Percentiles rank a stretch among this genome's conserved stretches.
These are phyloP conservation scores for Hymenoscyphus repandus DNA, from an alignment of 2,329 filamentous ascomycete species.

Conservation along the genomic window DNA sequence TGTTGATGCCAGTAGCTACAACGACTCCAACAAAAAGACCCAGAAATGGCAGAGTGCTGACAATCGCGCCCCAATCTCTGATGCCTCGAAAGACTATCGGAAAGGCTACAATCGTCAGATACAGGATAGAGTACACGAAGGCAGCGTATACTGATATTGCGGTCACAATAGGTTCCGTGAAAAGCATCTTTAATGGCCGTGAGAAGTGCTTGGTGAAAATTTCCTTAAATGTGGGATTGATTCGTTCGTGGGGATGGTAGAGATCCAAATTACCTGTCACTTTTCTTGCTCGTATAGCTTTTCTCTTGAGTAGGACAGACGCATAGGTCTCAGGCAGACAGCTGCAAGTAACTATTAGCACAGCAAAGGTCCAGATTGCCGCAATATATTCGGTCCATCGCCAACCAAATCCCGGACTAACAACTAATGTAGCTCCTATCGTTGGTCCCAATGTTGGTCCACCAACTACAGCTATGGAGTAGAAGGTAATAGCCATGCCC, in stretches of 20 bases:
- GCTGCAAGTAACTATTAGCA: constrained; percentile 36
- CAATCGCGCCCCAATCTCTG: constrained; percentile 53
- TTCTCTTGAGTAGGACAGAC: constrained; percentile 39
- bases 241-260: constrained; percentile 24
- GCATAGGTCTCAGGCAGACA: constrained; percentile 42
- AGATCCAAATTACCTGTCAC: constrained; percentile 23
- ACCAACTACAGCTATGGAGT: constrained; percentile 61
- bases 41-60: constrained; percentile 59
- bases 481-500: constrained; percentile 57
- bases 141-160: constrained; percentile 65
- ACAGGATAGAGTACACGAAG: constrained; percentile 67
- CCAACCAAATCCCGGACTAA: constrained; percentile 34
- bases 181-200: constrained; percentile 40
- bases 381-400: constrained; percentile 34
- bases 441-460: constrained; percentile 44
- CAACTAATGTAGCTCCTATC: constrained; percentile 28
- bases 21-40: constrained; percentile 36
- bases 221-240: constrained; percentile 24
- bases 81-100: constrained; percentile 60
- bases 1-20: constrained; percentile 47
- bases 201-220: constrained; percentile 28
- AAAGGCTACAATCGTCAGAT: constrained; percentile 52
- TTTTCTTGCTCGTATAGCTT: constrained; percentile 31
- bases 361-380: constrained; percentile 38
- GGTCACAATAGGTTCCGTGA: constrained; percentile 56